Conservation (phyloP, 495 filamentous ascomycete species). For the Penicillium simplicissimum region DNA sequence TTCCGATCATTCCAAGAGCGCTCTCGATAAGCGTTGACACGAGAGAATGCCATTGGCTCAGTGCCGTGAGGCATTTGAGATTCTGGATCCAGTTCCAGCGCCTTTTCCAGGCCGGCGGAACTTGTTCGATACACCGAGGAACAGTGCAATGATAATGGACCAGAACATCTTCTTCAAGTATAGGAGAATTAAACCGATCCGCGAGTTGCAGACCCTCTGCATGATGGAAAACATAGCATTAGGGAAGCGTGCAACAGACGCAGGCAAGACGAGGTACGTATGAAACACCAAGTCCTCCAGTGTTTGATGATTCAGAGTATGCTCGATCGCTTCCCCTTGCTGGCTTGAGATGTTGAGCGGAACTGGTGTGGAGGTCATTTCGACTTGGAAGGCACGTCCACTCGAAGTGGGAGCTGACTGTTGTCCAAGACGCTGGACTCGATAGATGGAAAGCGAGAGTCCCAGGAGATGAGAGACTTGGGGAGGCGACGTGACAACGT, state of each 20-base stretch:
- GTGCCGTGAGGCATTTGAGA: neutral
- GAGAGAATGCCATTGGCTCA: neutral
- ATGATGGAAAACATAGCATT: slow-evolving; percentile 1
- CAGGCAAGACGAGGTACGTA: slow-evolving; percentile 19
- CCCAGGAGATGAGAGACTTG: slow-evolving; percentile 8
- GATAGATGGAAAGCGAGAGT: slow-evolving; percentile 21
- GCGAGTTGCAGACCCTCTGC: slow-evolving; percentile 10
- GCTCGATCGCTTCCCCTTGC: neutral
- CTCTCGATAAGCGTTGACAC: neutral
- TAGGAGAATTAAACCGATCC: slow-evolving; percentile 7
- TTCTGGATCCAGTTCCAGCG: neutral
- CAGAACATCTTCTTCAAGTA: slow-evolving; percentile 13
- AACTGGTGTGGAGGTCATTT: slow-evolving; percentile 10
- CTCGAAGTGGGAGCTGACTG: neutral
- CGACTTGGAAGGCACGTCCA: slow-evolving; percentile 6
- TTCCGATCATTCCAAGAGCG: neutral
- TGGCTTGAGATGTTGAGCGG: neutral
- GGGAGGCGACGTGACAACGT: neutral
- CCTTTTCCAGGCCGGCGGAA: neutral
- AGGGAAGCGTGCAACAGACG: slow-evolving; percentile 11
- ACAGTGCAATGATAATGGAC: neutral
- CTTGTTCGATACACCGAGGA: slow-evolving; percentile 1
- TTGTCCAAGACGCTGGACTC: slow-evolving; percentile 4
- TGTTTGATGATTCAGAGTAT: neutral
- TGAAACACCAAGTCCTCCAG: slow-evolving; percentile 20